Evolutionary conservation across 495 filamentous ascomycete species (phyloP).

Genomic region (Aspergillus nidulans): DNA sequence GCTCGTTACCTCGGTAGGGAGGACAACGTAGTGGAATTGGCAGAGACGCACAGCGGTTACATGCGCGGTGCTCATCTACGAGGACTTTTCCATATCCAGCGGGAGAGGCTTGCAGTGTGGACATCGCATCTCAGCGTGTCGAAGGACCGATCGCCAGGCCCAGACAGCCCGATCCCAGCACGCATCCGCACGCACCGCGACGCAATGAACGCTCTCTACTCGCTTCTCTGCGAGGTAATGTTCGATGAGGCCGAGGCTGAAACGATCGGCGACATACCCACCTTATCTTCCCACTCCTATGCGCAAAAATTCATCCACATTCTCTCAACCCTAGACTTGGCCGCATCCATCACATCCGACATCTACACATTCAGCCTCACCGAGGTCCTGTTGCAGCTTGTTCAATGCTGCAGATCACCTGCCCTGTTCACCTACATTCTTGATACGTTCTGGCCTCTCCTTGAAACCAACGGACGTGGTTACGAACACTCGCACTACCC

Average conservation of each 20-base stretch:
- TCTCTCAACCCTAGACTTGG: not conserved
- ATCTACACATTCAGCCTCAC: slow-evolving; percentile 17
- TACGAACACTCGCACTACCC: slow-evolving; percentile 21
- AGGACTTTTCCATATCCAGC: slow-evolving; percentile 14
- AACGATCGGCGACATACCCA: not conserved
- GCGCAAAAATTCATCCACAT: not conserved
- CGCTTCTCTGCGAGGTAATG: slow-evolving; percentile 9
- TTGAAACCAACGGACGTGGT: slow-evolving; percentile 9
- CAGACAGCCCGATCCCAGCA: not conserved
- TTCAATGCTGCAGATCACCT: slow-evolving; percentile 1
- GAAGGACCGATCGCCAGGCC: not conserved
- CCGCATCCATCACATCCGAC: slow-evolving; percentile 4
- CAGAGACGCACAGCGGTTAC: slow-evolving; percentile 11
- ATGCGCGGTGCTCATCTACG: slow-evolving; percentile 10
- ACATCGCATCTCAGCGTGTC: slow-evolving; percentile 4
- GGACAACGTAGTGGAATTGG: not conserved
- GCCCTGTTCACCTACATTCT: slow-evolving; percentile 8
- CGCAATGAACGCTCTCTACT: slow-evolving; percentile 18
- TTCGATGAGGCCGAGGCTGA: not conserved
- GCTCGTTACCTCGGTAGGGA: not conserved
- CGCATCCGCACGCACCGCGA: slow-evolving; percentile 11
- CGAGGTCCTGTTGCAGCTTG: slow-evolving; percentile 14
- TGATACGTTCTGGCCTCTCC: slow-evolving; percentile 11
- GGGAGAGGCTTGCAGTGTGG: slow-evolving; percentile 13
- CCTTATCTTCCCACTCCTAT: no score